Percentiles rank a stretch among this genome's conserved stretches.
Conservation (phyloP, 805 yeast genomes). For the Saccharomycopsis babjevae region DNA sequence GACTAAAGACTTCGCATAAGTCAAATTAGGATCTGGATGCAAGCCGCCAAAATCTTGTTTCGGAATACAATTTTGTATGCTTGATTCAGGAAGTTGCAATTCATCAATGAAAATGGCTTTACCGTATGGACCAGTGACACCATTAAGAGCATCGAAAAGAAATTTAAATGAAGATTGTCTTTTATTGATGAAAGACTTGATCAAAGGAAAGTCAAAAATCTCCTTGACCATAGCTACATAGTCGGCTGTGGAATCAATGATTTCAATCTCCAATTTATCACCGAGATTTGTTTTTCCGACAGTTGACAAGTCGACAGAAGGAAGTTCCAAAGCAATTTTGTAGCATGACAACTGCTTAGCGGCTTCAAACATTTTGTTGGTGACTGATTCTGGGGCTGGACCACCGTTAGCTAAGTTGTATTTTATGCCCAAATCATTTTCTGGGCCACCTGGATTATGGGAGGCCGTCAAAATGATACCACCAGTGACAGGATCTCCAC, state of each 20-base stretch:
- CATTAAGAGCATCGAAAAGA: slow-evolving; percentile 83
- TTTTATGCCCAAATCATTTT: slow-evolving; percentile 87
- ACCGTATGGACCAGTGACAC: slow-evolving; percentile 97
- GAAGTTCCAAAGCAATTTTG: slow-evolving; percentile 48
- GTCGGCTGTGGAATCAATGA: slow-evolving; percentile 72
- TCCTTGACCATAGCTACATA: slow-evolving; percentile 71
- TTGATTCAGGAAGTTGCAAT: slow-evolving; percentile 59
- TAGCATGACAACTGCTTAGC: slow-evolving; percentile 52
- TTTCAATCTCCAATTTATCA: slow-evolving; percentile 53
- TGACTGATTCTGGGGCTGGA: slow-evolving; percentile 94
- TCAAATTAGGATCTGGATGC: slow-evolving; percentile 96
- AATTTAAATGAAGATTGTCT: slow-evolving; percentile 54
- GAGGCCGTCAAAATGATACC: slow-evolving; percentile 95
- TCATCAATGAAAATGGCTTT: slow-evolving; percentile 73
- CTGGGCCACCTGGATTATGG: slow-evolving; percentile 96
- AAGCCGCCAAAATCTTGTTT: slow-evolving; percentile 91
- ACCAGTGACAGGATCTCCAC: slow-evolving; percentile 55
- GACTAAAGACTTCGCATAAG: slow-evolving; percentile 84
- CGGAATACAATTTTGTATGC: slow-evolving; percentile 73
- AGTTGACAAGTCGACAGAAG: slow-evolving; percentile 49
- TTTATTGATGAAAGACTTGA: slow-evolving; percentile 53
- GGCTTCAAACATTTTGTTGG: slow-evolving; percentile 71
- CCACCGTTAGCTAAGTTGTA: slow-evolving; percentile 94
- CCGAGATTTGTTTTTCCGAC: slow-evolving; percentile 48
- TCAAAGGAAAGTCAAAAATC: slow-evolving; percentile 80